These are phyloP conservation scores for Aureobasidium sp. DNA, from an alignment of 2,329 filamentous ascomycete species.

Conservation along the genomic window DNA sequence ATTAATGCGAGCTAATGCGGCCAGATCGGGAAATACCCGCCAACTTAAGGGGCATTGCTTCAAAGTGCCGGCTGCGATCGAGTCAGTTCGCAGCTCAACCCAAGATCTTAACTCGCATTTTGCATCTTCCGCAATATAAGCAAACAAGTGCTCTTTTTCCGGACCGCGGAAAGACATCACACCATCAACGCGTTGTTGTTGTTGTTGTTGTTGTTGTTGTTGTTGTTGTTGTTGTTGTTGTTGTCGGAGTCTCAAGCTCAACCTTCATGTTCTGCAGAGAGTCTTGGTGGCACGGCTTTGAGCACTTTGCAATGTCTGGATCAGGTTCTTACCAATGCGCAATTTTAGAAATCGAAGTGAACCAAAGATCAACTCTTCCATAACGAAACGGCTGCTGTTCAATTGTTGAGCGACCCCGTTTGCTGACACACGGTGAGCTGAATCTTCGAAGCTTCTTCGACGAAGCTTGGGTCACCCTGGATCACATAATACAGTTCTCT, in stretches of 20 bases:
- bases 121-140: background rate
- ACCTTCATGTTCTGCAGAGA: background rate
- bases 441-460: background rate
- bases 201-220: too few species aligned
- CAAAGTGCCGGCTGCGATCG: background rate
- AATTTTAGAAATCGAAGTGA: too few species aligned
- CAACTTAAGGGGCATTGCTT: background rate
- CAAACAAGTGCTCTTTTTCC: background rate
- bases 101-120: background rate
- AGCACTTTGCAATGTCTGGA: too few species aligned
- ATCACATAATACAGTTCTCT: background rate
- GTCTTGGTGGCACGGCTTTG: too few species aligned
- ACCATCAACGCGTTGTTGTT: background rate
- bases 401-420: background rate
- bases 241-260: background rate
- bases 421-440: background rate
- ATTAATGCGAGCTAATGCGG: background rate
- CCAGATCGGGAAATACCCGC: background rate
- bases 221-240: background rate
- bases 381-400: background rate
- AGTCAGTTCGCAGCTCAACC: background rate
- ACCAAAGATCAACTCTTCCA: too few species aligned
- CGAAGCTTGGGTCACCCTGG: background rate
- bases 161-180: background rate
- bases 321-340: background rate